A percentile compares a stretch with the other conserved stretches of the same genome.
phyloP scores from a whole-genome alignment of 306 rosid species.

The Lathyrus oleraceus region DNA sequence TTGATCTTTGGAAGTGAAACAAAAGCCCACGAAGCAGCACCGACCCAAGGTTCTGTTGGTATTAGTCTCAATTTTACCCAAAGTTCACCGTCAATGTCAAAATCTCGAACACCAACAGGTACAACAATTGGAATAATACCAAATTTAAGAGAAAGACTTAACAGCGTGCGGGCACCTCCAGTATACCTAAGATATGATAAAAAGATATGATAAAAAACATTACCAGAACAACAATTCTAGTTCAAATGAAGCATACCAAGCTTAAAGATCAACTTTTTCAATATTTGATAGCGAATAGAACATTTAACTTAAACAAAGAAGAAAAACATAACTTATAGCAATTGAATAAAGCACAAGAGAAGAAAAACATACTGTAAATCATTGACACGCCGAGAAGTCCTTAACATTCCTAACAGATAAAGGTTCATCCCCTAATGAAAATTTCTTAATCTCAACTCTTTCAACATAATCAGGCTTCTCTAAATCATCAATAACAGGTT shows the following conservation, averaged over 20 bases:
- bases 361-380: slow-evolving; percentile 81
- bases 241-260: slow-evolving; percentile 23
- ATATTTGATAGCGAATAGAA: slow-evolving; percentile 9
- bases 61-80: slow-evolving; percentile 92
- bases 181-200: slow-evolving; percentile 62
- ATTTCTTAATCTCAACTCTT: slow-evolving; percentile 94
- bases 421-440: slow-evolving; percentile 88
- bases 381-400: slow-evolving; percentile 90
- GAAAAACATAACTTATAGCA: too few species aligned
- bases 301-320: not conserved
- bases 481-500: slow-evolving; percentile 90
- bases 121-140: slow-evolving; percentile 83
- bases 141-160: slow-evolving; percentile 89
- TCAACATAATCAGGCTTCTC: slow-evolving; percentile 92
- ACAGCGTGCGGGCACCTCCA: slow-evolving; percentile 94
- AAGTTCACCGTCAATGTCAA: slow-evolving; percentile 98
- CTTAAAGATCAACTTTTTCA: slow-evolving; percentile 4
- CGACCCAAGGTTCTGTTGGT: slow-evolving; percentile 94
- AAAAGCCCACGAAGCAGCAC: slow-evolving; percentile 97
- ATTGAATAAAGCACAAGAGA: too few species aligned
- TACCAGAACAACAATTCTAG: slow-evolving; percentile 16
- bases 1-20: slow-evolving; percentile 98
- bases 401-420: slow-evolving; percentile 95
- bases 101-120: slow-evolving; percentile 94
- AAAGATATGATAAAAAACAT: slow-evolving; percentile 3